phyloP scores from a whole-genome alignment of 306 rosid species.

The Canavalia ensiformis region DNA sequence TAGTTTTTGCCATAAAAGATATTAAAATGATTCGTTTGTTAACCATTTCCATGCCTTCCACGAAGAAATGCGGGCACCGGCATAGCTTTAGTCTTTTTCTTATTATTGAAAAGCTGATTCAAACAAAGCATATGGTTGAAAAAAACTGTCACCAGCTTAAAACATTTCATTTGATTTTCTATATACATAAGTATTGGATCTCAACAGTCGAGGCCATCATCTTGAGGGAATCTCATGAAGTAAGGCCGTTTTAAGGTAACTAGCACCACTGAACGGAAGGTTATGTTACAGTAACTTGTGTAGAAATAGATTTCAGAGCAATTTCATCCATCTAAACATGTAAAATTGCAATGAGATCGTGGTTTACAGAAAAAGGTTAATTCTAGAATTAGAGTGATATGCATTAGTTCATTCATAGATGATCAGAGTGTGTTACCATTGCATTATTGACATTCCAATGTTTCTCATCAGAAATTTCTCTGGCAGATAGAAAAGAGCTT shows the following conservation, averaged over 20 bases:
- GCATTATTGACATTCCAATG: conserved; percentile 34
- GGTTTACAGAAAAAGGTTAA: conserved; percentile 43
- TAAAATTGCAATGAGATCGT: conserved; percentile 20
- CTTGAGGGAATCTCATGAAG: neutral
- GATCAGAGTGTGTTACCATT: neutral
- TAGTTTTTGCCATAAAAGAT: neutral
- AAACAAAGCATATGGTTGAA: neutral
- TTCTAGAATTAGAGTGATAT: too few species aligned
- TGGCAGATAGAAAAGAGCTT: conserved; percentile 40
- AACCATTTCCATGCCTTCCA: neutral
- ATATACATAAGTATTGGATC: too few species aligned
- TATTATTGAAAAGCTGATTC: neutral
- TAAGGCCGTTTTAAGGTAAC: neutral
- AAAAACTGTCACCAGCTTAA: neutral
- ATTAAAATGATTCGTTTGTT: neutral
- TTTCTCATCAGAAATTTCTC: conserved; percentile 38
- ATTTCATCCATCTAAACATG: conserved; percentile 12
- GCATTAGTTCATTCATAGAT: neutral
- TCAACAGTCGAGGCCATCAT: neutral
- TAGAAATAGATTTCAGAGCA: neutral
- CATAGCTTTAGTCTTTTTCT: neutral
- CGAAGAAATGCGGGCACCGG: neutral
- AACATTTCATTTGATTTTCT: neutral
- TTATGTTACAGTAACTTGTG: neutral
- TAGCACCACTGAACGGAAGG: neutral